Base-by-base conservation (phyloP, 805 yeast genomes). In the Ogataea paradorogensis region DNA sequence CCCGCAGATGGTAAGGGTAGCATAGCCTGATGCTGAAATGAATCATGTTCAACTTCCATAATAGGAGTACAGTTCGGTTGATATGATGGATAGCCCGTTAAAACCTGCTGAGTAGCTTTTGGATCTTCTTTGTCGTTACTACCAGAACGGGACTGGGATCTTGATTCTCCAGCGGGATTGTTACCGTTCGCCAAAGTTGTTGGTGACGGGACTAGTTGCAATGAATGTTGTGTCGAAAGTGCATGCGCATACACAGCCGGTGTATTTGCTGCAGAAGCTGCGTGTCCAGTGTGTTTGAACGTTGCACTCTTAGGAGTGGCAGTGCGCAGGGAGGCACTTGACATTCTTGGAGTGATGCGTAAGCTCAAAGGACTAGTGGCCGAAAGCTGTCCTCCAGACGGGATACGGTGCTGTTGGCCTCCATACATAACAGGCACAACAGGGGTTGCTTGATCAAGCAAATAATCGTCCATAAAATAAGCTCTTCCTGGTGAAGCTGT, bases 361-460 rank as follows among this genome's bases (percentile, higher is more conserved):
- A 45, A 15, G 23, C 37, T 41, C 21, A 45, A 23, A 2, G 53
- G 46, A 9, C 45, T 41, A 5, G 43, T 37, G 9, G 47, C 45
- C 5, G 51, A 41, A 5, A 41, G 40, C 22, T 30, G 30, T 13
- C 18, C 30, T 15, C 23, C 30, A 3, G 41, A 43, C 15, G 34
- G 43, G 7, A 36, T 39, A 24, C 45, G 41, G 23, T 42, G 53
- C 28, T 38, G 54, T 28, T 40, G 51, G 27, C 48, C 48, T 7
- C 45, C 27, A 21, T 48, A 48, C 52, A 48, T 50, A 18, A 47
- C 45, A 7, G 61, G 59, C 5, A 53, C 61, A 26, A 59, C 55
- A 2, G 63, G 61, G 7, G 61, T 53, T 1, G 59, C 57, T 39
- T 56, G 60, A 30, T 53, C 59, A 15, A 58, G 41, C 18, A 59